phyloP scores from a whole-genome alignment of 345 rosid species.

The Eucalyptus dawsonii region DNA sequence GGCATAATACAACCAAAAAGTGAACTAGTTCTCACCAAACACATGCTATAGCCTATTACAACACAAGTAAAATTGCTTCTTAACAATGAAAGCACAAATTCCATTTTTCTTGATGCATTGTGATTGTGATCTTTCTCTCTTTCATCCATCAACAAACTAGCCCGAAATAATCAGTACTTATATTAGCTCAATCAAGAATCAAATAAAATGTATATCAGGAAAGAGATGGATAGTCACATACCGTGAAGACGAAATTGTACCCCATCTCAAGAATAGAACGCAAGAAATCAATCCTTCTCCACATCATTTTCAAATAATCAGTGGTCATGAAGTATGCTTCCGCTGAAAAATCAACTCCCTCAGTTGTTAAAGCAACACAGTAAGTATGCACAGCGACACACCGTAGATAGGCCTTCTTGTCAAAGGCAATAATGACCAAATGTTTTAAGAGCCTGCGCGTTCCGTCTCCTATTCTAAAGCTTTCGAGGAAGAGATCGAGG shows the following conservation, averaged over 20 bases:
- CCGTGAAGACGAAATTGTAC: constrained; percentile 83
- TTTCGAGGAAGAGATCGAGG: constrained; percentile 64
- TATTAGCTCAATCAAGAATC: neutral
- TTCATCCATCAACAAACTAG: neutral
- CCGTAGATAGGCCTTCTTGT: constrained; percentile 47
- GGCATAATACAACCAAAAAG: neutral
- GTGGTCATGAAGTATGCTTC: constrained; percentile 88
- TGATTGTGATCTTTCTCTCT: neutral
- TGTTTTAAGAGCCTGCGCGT: constrained; percentile 56
- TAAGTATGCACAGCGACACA: constrained; percentile 44
- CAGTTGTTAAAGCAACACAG: constrained; percentile 60
- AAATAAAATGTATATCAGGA: neutral
- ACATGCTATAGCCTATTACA: neutral
- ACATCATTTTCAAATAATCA: constrained; percentile 82
- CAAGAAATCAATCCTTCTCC: constrained; percentile 80
- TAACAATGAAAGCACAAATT: neutral
- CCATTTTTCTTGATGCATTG: neutral
- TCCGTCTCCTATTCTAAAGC: constrained; percentile 54
- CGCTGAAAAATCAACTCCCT: constrained; percentile 49
- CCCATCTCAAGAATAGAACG: constrained; percentile 76
- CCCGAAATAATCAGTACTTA: neutral
- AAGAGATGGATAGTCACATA: constrained; percentile 3
- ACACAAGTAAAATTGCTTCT: neutral
- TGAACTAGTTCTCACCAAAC: neutral
- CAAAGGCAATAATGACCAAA: constrained; percentile 67